Percentiles rank a stretch among this genome's conserved stretches.
phyloP scores from a whole-genome alignment of 2,329 filamentous ascomycete species.

The Arthrobotrys musiformis region DNA sequence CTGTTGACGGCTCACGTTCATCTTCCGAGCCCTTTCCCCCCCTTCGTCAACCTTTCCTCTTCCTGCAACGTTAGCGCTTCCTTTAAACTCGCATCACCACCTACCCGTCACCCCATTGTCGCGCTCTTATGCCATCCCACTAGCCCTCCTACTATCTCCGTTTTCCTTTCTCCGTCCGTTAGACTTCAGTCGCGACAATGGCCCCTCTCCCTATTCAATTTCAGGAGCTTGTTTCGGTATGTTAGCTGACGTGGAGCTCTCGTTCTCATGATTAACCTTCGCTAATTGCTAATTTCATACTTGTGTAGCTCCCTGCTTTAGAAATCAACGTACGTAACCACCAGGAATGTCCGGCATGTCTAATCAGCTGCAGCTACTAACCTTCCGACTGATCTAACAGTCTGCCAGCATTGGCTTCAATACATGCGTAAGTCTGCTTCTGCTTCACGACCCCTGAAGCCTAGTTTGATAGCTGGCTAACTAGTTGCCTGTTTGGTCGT shows the following conservation, averaged over 20 bases:
- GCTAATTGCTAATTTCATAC: conserved; percentile 16
- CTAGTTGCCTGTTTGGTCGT: background rate
- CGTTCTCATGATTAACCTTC: background rate
- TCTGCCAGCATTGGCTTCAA: conserved; percentile 39
- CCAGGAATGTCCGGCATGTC: conserved; percentile 12
- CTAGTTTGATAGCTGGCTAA: conserved; percentile 36
- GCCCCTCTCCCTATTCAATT: conserved; percentile 86
- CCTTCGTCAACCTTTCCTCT: conserved; percentile 8
- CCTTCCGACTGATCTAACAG: conserved; percentile 1
- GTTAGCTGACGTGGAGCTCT: conserved; percentile 66
- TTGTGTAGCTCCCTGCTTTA: conserved; percentile 40
- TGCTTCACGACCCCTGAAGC: conserved; percentile 42
- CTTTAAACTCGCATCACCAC: conserved; percentile 14
- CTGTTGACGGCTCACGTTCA: background rate
- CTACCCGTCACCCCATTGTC: conserved; percentile 33
- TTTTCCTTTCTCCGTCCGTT: conserved; percentile 51
- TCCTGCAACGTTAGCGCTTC: conserved; percentile 51
- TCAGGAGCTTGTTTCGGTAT: conserved; percentile 84
- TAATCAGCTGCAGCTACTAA: conserved; percentile 41
- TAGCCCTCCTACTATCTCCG: conserved; percentile 33
- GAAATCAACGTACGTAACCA: conserved; percentile 52
- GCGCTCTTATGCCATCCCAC: conserved; percentile 49
- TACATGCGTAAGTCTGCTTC: conserved; percentile 35
- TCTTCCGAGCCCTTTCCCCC: conserved; percentile 18
- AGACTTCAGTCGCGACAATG: conserved; percentile 41